Evolutionary conservation across 148 eudicot species (phyloP).

Genomic region (Tetragonia tetragonoides): DNA sequence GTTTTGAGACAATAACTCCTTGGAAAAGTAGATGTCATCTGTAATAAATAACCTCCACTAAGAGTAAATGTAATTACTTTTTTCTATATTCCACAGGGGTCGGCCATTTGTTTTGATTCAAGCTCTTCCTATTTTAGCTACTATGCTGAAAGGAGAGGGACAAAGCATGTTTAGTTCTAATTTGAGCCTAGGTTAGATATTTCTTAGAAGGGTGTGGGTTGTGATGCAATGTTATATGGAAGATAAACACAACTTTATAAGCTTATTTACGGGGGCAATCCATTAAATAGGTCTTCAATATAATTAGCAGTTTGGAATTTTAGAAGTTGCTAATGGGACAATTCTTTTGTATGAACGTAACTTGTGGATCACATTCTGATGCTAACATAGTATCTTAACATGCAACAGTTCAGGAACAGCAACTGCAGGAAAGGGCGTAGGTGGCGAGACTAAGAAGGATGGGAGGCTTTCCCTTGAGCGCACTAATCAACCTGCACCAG

Average conservation of each 20-base stretch:
- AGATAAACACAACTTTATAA: neutral
- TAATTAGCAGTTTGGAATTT: neutral
- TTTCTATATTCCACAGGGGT: neutral
- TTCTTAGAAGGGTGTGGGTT: too few relatives aligned
- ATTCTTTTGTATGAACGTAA: neutral
- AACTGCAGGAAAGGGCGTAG: conserved; percentile 25
- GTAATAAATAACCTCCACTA: neutral
- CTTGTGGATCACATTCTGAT: neutral
- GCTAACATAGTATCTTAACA: conserved; percentile 6
- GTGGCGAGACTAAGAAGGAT: conserved; percentile 27
- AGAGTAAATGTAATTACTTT: neutral
- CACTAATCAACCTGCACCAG: conserved; percentile 22
- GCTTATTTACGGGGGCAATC: neutral
- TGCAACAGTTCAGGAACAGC: conserved; percentile 38
- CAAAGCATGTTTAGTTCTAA: too few relatives aligned
- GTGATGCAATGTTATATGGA: too few relatives aligned
- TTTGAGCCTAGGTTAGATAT: too few relatives aligned
- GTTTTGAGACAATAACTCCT: neutral
- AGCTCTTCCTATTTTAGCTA: too few relatives aligned
- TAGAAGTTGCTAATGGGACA: neutral
- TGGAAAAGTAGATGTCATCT: neutral
- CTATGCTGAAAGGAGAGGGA: too few relatives aligned
- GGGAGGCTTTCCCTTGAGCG: conserved; percentile 28
- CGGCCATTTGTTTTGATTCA: too few relatives aligned
- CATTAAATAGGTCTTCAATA: neutral